These are phyloP conservation scores for Sextonia rubra DNA, from an alignment of 164 flowering plant species.

Conservation along the genomic window DNA sequence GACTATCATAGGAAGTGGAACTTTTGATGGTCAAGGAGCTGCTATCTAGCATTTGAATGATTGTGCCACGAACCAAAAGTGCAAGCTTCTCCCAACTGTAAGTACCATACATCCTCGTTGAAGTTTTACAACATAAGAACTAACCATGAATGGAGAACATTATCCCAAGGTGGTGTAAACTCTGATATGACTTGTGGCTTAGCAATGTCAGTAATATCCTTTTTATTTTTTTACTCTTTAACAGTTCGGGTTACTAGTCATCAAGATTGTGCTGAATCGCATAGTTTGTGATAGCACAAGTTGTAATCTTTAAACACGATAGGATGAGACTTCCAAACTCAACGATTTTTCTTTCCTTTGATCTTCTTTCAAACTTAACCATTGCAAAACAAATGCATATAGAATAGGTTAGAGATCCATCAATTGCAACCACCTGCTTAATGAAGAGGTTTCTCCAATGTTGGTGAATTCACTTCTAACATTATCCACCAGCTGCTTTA, in stretches of 20 bases:
- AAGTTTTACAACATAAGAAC: neutral
- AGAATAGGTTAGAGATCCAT: neutral
- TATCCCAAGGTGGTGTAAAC: too few species aligned
- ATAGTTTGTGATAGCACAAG: too few species aligned
- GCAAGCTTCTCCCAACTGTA: conserved; percentile 48
- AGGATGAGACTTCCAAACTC: too few species aligned
- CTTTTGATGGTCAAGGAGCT: conserved; percentile 74
- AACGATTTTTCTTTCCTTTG: neutral
- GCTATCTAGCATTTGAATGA: conserved; percentile 52
- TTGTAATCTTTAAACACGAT: too few species aligned
- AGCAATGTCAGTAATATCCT: too few species aligned
- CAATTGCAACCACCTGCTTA: neutral
- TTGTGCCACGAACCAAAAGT: neutral
- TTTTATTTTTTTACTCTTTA: too few species aligned
- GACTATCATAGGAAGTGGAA: conserved; percentile 57
- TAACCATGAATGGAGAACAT: too few species aligned
- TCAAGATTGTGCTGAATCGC: too few species aligned
- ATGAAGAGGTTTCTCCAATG: neutral
- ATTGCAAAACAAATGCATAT: neutral
- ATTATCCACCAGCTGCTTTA: neutral
- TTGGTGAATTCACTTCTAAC: neutral
- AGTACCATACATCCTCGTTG: too few species aligned
- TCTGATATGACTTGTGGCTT: too few species aligned
- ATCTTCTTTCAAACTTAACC: neutral
- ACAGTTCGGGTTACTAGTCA: too few species aligned